These are phyloP conservation scores for Nevesoporus exiguus DNA, from an alignment of 768 basidiomycete species.

Conservation along the genomic window DNA sequence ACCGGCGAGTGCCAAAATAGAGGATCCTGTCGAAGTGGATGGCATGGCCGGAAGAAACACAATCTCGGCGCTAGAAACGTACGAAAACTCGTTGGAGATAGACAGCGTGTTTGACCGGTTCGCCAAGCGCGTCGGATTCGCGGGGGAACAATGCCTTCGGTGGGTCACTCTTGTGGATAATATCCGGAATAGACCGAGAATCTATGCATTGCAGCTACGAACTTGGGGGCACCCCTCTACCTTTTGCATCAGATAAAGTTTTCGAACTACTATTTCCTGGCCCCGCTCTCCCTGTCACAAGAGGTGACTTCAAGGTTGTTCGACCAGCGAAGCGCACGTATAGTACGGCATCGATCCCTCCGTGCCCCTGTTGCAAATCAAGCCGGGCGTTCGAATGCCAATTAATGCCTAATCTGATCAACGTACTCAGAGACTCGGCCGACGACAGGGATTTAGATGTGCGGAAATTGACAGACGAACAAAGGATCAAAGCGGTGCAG, in stretches of 20 bases:
- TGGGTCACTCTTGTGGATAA: conserved; percentile 29
- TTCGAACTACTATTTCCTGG: conserved; percentile 73
- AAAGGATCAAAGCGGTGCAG: conserved; percentile 62
- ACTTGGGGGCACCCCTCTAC: conserved; percentile 77
- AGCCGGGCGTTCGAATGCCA: conserved; percentile 87
- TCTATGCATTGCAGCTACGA: conserved; percentile 62
- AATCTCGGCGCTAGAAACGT: conserved; percentile 67
- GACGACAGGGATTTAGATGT: conserved; percentile 21
- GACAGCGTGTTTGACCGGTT: conserved; percentile 89
- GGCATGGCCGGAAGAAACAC: conserved; percentile 44
- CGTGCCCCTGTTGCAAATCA: conserved; percentile 65
- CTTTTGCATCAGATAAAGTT: conserved; percentile 75
- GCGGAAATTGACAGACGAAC: conserved; percentile 56
- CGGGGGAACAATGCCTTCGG: conserved; percentile 87
- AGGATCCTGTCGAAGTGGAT: conserved; percentile 41
- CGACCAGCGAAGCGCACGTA: conserved; percentile 48
- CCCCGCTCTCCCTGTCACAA: conserved; percentile 56
- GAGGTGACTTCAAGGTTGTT: conserved; percentile 55
- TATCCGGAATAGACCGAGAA: background rate
- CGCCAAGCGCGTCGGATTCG: conserved; percentile 61
- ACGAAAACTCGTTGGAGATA: conserved; percentile 74
- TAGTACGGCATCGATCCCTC: conserved; percentile 49
- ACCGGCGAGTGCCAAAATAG: conserved; percentile 36
- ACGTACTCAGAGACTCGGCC: conserved; percentile 48
- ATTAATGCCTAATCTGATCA: conserved; percentile 92